These are phyloP conservation scores for Penstemon eatonii DNA, from an alignment of 257 asterid genomes.

Conservation along the genomic window DNA sequence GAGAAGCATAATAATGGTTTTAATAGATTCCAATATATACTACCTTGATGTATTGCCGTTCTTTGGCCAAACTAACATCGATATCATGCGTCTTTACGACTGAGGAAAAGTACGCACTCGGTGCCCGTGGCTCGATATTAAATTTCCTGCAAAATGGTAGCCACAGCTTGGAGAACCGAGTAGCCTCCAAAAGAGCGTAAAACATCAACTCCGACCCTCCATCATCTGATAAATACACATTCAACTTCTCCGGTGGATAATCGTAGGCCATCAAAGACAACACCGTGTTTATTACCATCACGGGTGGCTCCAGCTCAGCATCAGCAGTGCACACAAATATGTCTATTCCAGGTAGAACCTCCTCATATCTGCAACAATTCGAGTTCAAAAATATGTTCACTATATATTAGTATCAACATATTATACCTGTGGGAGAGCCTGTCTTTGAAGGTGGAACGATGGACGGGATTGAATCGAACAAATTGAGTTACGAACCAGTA, in stretches of 20 bases:
- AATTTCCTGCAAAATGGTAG: constrained; percentile 45
- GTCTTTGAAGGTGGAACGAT: constrained; percentile 36
- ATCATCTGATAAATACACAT: constrained; percentile 46
- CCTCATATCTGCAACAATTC: constrained; percentile 33
- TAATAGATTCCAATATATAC: not conserved
- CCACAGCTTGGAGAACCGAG: constrained; percentile 41
- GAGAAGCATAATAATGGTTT: not conserved
- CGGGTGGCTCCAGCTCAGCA: constrained; percentile 46
- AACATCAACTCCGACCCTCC: constrained; percentile 46
- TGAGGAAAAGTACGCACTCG: constrained; percentile 34
- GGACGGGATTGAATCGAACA: constrained; percentile 26
- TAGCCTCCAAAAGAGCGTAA: constrained; percentile 50
- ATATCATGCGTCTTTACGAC: not conserved
- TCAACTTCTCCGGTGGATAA: constrained; percentile 39
- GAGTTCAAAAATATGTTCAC: not conserved
- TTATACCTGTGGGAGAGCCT: constrained; percentile 34
- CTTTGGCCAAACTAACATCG: constrained; percentile 13
- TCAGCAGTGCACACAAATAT: constrained; percentile 57
- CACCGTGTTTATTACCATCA: constrained; percentile 40
- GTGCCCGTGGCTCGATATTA: constrained; percentile 43
- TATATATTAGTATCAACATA: not conserved
- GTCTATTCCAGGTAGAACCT: constrained; percentile 37
- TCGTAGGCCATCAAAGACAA: constrained; percentile 45
- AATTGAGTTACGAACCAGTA: constrained; percentile 38
- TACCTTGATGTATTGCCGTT: constrained; percentile 43